A percentile compares a stretch with the other conserved stretches of the same genome.
These are phyloP conservation scores for Pythium rhizo-oryzae DNA, from an alignment of 352 stramenopile genomes.

Conservation along the genomic window DNA sequence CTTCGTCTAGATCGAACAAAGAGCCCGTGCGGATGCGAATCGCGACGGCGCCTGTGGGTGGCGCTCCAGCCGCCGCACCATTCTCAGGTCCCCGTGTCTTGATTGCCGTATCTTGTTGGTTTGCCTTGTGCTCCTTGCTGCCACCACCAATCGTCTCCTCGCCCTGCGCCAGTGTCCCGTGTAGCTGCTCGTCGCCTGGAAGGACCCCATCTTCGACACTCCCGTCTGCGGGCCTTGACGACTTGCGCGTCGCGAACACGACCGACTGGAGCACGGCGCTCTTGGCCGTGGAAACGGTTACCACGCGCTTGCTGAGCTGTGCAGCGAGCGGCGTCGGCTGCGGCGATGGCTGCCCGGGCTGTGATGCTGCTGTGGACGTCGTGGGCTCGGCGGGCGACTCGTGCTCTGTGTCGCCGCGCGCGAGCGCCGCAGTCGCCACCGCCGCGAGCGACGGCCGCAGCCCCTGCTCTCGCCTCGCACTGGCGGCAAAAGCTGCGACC, in stretches of 20 bases:
- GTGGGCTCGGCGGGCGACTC: background rate
- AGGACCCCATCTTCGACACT: no score
- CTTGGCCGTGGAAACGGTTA: conserved; percentile 24
- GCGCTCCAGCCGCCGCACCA: background rate
- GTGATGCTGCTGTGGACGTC: background rate
- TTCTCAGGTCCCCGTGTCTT: background rate
- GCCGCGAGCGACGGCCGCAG: conserved; percentile 24
- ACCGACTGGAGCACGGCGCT: conserved; percentile 21
- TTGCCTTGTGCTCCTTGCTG: no score
- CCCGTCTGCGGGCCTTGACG: background rate
- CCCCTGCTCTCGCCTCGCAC: background rate
- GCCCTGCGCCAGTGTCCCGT: no score
- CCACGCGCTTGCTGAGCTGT: conserved; percentile 10
- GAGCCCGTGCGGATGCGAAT: conserved; percentile 15
- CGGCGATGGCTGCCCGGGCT: no score
- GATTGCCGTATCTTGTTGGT: background rate
- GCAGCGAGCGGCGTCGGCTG: no score
- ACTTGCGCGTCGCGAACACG: conserved; percentile 13
- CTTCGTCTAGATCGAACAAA: conserved; percentile 2
- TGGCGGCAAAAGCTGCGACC: background rate
- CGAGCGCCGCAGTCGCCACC: conserved; percentile 11
- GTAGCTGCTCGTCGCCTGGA: background rate
- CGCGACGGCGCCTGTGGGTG: background rate
- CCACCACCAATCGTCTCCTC: no score
- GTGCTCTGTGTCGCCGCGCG: background rate